Percentiles rank a stretch among this genome's conserved stretches.
phyloP scores from a whole-genome alignment of 371 early-diverging fungal genomes.

The Choanephora cucurbitarum region DNA sequence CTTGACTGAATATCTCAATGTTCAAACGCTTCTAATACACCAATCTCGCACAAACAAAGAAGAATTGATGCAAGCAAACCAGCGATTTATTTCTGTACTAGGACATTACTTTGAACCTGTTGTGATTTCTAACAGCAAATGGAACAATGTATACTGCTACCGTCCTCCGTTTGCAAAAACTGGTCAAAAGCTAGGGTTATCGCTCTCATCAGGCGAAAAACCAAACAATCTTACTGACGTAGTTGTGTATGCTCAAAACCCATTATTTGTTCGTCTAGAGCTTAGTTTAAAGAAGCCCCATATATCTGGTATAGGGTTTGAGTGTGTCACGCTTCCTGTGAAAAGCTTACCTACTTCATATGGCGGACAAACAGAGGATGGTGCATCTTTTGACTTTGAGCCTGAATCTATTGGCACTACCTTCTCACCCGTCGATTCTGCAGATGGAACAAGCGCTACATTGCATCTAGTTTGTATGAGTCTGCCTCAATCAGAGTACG shows the following conservation, averaged over 20 bases:
- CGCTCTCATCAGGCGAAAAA: slow-evolving; percentile 42
- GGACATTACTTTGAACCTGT: slow-evolving; percentile 69
- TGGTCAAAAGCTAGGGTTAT: slow-evolving; percentile 34
- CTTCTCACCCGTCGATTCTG: slow-evolving; percentile 67
- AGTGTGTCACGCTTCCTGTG: slow-evolving; percentile 55
- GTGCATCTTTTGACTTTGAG: slow-evolving; percentile 52
- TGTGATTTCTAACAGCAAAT: slow-evolving; percentile 44
- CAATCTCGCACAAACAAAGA: slow-evolving; percentile 36
- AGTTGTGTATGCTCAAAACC: slow-evolving; percentile 60
- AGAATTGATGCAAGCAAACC: slow-evolving; percentile 49
- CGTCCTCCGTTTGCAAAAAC: slow-evolving; percentile 60
- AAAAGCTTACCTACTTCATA: slow-evolving; percentile 60
- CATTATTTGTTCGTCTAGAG: slow-evolving; percentile 68
- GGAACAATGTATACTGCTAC: slow-evolving; percentile 65
- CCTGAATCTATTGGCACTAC: slow-evolving; percentile 67
- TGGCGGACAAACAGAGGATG: slow-evolving; percentile 38
- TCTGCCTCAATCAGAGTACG: slow-evolving; percentile 53
- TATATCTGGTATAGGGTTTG: slow-evolving; percentile 35
- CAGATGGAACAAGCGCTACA: slow-evolving; percentile 71
- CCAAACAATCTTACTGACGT: slow-evolving; percentile 55
- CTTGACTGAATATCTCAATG: slow-evolving; percentile 74
- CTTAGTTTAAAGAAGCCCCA: slow-evolving; percentile 60
- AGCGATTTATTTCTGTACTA: slow-evolving; percentile 59
- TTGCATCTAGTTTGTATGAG: slow-evolving; percentile 69
- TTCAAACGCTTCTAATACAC: slow-evolving; percentile 52